These are phyloP conservation scores for Aspergillus hancockii DNA, from an alignment of 495 filamentous ascomycete genomes.

Conservation along the genomic window DNA sequence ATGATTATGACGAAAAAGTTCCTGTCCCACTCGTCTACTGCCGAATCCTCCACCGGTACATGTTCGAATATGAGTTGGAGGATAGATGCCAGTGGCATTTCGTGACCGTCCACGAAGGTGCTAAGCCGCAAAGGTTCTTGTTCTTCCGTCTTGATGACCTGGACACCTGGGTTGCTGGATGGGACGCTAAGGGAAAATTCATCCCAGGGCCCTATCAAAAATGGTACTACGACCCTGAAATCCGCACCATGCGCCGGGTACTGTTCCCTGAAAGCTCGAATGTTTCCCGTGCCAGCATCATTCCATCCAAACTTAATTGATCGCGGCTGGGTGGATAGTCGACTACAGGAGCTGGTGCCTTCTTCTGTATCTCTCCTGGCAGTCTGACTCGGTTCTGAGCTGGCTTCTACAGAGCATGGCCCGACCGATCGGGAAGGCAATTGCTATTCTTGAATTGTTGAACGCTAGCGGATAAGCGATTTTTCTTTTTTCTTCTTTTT, in stretches of 20 bases:
- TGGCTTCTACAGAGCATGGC: slow-evolving; percentile 10
- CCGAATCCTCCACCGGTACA: slow-evolving; percentile 48
- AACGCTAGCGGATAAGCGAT: slow-evolving; percentile 6
- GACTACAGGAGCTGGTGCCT: neutral
- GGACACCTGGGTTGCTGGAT: slow-evolving; percentile 45
- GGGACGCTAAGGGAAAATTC: slow-evolving; percentile 45
- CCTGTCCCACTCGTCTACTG: slow-evolving; percentile 47
- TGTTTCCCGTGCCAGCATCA: slow-evolving; percentile 43
- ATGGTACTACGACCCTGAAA: slow-evolving; percentile 43
- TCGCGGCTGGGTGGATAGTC: neutral
- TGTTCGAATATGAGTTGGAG: slow-evolving; percentile 46
- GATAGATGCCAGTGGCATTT: slow-evolving; percentile 44
- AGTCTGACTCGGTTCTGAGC: slow-evolving; percentile 12
- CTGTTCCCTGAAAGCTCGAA: slow-evolving; percentile 42
- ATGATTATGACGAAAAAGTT: slow-evolving; percentile 39
- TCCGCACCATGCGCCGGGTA: slow-evolving; percentile 40
- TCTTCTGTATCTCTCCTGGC: neutral
- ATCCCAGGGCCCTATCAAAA: slow-evolving; percentile 49
- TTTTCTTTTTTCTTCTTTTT: slow-evolving; percentile 9
- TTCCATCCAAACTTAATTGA: slow-evolving; percentile 36
- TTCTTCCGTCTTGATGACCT: slow-evolving; percentile 49
- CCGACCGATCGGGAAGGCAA: slow-evolving; percentile 2
- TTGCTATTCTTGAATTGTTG: slow-evolving; percentile 1
- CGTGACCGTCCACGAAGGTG: slow-evolving; percentile 37
- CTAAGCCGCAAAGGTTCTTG: slow-evolving; percentile 36